A percentile compares a stretch with the other conserved stretches of the same genome.
phyloP scores from a whole-genome alignment of 2,329 filamentous ascomycete species.

The Ceratocystis lukuohia region DNA sequence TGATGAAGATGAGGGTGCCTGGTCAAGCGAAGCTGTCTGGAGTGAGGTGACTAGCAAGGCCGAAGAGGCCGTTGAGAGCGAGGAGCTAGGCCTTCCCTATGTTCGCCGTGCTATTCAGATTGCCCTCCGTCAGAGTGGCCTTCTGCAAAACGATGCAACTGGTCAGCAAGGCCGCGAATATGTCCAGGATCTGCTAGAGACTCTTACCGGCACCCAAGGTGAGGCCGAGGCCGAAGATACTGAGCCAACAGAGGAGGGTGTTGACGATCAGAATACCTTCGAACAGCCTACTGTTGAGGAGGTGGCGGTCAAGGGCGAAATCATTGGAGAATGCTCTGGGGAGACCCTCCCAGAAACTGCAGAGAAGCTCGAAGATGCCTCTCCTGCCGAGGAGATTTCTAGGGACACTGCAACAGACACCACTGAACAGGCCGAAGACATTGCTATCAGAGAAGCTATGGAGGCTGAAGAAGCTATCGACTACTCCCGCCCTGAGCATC shows the following conservation, averaged over 20 bases:
- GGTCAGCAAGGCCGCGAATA: constrained; percentile 34
- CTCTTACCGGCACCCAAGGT: constrained; percentile 29
- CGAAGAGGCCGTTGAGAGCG: constrained; percentile 44
- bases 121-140: constrained; percentile 41
- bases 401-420: background rate
- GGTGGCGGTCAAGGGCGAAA: constrained; percentile 15
- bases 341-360: constrained; percentile 13
- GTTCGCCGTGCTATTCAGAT: constrained; percentile 43
- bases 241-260: constrained; percentile 14
- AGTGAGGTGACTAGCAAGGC: constrained; percentile 41
- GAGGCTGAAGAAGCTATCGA: constrained; percentile 10
- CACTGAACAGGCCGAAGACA: background rate
- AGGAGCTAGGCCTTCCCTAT: constrained; percentile 38
- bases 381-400: background rate
- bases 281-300: constrained; percentile 5
- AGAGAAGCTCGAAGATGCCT: constrained; percentile 15
- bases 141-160: constrained; percentile 34
- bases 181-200: constrained; percentile 38
- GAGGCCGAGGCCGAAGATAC: constrained; percentile 10
- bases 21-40: constrained; percentile 33
- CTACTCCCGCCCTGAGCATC: constrained; percentile 16
- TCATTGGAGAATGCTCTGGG: constrained; percentile 6
- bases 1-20: constrained; percentile 19
- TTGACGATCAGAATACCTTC: background rate
- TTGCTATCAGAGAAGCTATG: constrained; percentile 11